phyloP scores from a whole-genome alignment of 768 basidiomycete genomes.

The Suillus occidentalis region DNA sequence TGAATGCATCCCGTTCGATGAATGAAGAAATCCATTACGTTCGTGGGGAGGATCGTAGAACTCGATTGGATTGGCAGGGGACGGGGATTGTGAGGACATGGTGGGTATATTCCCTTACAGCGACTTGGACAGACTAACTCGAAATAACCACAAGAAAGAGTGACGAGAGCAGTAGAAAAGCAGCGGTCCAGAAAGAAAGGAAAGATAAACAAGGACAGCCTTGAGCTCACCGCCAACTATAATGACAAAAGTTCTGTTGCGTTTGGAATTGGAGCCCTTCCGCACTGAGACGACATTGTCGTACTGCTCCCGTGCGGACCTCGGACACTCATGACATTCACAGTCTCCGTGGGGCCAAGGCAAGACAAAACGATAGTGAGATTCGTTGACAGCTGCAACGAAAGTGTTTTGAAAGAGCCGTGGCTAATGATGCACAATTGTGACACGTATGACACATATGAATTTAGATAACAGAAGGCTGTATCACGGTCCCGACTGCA shows the following conservation, averaged over 20 bases:
- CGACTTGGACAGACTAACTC: slow-evolving; percentile 11
- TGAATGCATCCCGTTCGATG: slow-evolving; percentile 8
- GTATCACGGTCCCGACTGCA: neutral
- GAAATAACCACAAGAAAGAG: slow-evolving; percentile 21
- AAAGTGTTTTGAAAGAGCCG: neutral
- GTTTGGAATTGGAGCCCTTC: slow-evolving; percentile 9
- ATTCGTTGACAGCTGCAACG: neutral
- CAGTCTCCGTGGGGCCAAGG: neutral
- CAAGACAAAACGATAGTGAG: neutral
- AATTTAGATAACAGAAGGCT: neutral
- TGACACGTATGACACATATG: neutral
- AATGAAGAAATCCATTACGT: slow-evolving; percentile 3
- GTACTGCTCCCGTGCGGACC: slow-evolving; percentile 15
- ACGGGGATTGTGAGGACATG: slow-evolving; percentile 14
- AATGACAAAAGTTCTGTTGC: slow-evolving; percentile 6
- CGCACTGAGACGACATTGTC: neutral
- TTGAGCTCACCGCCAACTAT: slow-evolving; percentile 7
- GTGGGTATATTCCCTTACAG: slow-evolving; percentile 16
- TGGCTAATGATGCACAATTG: neutral
- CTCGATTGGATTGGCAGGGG: slow-evolving; percentile 17
- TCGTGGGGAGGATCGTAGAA: slow-evolving; percentile 16
- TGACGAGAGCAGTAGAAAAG: slow-evolving; percentile 15
- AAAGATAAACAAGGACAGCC: slow-evolving; percentile 8
- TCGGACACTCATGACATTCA: slow-evolving; percentile 15
- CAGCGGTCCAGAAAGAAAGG: slow-evolving; percentile 16